Conservation (phyloP, 176 grass and related monocot species). For the Juncus inflexus region DNA sequence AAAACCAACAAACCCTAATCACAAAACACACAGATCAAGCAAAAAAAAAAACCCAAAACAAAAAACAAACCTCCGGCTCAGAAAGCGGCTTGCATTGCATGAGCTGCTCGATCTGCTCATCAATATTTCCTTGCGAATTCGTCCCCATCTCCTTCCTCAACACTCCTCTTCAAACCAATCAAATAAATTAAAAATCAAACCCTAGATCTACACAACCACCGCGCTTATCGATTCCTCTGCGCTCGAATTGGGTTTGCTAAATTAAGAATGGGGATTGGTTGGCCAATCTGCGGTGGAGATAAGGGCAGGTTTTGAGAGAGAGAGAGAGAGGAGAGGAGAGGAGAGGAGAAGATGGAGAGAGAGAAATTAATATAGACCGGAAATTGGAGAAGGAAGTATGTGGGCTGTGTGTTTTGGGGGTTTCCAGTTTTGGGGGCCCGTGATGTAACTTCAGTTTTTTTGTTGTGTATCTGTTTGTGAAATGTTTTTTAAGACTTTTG, state of each 20-base stretch:
- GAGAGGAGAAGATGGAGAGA: neutral
- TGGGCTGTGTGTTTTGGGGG: neutral
- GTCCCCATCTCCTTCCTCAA: slow-evolving; percentile 29
- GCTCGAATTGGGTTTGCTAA: neutral
- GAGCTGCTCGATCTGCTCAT: slow-evolving; percentile 90
- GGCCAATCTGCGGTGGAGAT: neutral
- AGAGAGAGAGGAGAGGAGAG: neutral
- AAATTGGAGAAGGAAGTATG: neutral
- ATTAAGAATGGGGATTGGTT: slow-evolving; percentile 2
- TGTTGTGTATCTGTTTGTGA: neutral
- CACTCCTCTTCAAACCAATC: no score
- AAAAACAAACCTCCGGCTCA: slow-evolving; percentile 61
- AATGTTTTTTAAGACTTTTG: no score
- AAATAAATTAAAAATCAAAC: slow-evolving; percentile 24
- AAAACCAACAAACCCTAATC: slow-evolving; percentile 24
- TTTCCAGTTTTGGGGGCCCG: slow-evolving; percentile 2
- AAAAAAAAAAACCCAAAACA: neutral
- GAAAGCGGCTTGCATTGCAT: slow-evolving; percentile 99
- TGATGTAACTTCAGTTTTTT: neutral
- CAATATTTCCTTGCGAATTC: slow-evolving; percentile 75
- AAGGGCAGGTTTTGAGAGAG: neutral
- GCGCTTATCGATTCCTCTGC: neutral
- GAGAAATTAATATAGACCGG: neutral
- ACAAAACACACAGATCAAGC: neutral
- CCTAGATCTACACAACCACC: slow-evolving; percentile 46